phyloP scores from a whole-genome alignment of 1,284 basidiomycete species.

The Marasmius oreades region DNA sequence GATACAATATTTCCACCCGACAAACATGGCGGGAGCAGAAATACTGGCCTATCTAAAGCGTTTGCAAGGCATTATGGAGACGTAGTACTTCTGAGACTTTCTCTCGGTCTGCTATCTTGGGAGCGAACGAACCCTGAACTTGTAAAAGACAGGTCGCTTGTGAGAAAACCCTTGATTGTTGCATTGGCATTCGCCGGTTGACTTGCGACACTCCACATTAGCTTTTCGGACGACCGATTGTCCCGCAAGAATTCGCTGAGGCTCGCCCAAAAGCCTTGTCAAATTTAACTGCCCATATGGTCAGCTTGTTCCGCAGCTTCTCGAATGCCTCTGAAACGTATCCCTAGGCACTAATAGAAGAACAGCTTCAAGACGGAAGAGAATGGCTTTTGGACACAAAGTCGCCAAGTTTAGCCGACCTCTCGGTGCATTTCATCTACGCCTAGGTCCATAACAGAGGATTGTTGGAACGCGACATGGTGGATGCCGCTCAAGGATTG shows the following conservation, averaged over 20 bases:
- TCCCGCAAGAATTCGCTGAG: not conserved
- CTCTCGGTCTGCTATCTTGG: slow-evolving; percentile 39
- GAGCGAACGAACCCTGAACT: slow-evolving; percentile 43
- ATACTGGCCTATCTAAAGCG: slow-evolving; percentile 44
- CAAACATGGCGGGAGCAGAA: slow-evolving; percentile 35
- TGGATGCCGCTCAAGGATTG: not conserved
- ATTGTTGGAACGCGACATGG: too few species aligned
- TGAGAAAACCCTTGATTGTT: slow-evolving; percentile 15
- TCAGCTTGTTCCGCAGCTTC: not conserved
- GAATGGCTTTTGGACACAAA: slow-evolving; percentile 58
- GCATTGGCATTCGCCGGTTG: not conserved
- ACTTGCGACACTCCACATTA: not conserved
- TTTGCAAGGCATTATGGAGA: slow-evolving; percentile 45
- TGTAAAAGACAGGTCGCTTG: slow-evolving; percentile 43
- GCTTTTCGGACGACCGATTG: not conserved
- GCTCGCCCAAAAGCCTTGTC: not conserved
- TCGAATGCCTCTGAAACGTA: too few species aligned
- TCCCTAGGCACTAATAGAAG: slow-evolving; percentile 37
- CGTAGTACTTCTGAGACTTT: slow-evolving; percentile 37
- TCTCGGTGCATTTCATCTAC: slow-evolving; percentile 45
- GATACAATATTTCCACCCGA: slow-evolving; percentile 44
- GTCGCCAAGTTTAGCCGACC: slow-evolving; percentile 45
- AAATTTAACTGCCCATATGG: not conserved
- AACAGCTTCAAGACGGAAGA: slow-evolving; percentile 52
- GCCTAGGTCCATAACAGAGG: slow-evolving; percentile 32